phyloP scores from a whole-genome alignment of 305 asterid genomes.

The Plantago lanceolata region DNA sequence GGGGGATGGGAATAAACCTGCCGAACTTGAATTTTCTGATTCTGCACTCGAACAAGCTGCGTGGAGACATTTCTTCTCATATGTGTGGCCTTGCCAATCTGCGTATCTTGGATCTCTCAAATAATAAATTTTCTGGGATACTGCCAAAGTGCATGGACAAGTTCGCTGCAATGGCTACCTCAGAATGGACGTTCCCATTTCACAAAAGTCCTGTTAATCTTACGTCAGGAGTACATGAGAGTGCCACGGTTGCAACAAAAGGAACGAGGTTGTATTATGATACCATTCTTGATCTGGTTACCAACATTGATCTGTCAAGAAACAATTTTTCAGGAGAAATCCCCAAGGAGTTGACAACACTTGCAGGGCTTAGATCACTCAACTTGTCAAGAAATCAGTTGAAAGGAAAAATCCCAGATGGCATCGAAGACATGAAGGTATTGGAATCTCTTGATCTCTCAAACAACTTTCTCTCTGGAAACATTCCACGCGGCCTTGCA shows the following conservation, averaged over 20 bases:
- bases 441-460: slow-evolving; percentile 11
- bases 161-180: slow-evolving; percentile 6
- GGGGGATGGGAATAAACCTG: background rate
- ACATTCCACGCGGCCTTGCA: slow-evolving; percentile 3
- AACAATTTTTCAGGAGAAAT: slow-evolving; percentile 9
- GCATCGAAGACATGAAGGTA: background rate
- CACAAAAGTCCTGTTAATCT: too few relatives aligned
- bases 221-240: background rate
- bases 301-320: slow-evolving; percentile 13
- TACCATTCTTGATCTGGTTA: slow-evolving; percentile 6
- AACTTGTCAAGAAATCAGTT: slow-evolving; percentile 6
- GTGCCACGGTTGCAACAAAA: slow-evolving; percentile 2
- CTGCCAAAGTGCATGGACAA: slow-evolving; percentile 2
- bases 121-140: background rate
- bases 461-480: slow-evolving; percentile 5
- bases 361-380: slow-evolving; percentile 5
- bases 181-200: background rate
- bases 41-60: background rate
- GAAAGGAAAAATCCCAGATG: slow-evolving; percentile 5
- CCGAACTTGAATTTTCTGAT: background rate
- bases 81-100: slow-evolving; percentile 1
- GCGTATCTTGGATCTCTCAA: slow-evolving; percentile 1
- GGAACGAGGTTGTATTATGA: background rate
- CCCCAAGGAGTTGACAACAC: background rate
- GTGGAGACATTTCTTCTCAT: slow-evolving; percentile 3